Conservation (phyloP, 352 stramenopile genomes). For the Peronospora farinosa region DNA sequence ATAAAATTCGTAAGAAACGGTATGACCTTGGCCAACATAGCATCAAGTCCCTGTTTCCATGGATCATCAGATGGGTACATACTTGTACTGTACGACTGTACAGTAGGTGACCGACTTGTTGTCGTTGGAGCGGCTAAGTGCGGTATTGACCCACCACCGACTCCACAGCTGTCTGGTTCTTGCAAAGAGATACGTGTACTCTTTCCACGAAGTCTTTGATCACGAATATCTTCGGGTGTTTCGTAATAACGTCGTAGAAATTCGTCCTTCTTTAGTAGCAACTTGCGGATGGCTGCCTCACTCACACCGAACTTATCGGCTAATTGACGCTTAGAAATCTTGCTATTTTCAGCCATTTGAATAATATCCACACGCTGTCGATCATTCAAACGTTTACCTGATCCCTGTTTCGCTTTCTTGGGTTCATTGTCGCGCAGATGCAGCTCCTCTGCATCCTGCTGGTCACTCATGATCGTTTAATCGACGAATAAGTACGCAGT, state of each 20-base stretch:
- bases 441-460: conserved; percentile 2
- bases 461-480: conserved; percentile 17
- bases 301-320: conserved; percentile 73
- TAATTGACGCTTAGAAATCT: conserved; percentile 72
- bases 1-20: conserved; percentile 64
- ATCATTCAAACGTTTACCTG: conserved; percentile 72
- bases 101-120: not conserved
- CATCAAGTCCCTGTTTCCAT: conserved; percentile 58
- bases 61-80: conserved; percentile 60
- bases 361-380: conserved; percentile 82
- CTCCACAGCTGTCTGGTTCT: conserved; percentile 5
- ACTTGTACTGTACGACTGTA: conserved; percentile 25
- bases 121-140: conserved; percentile 4
- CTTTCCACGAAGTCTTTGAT: conserved; percentile 63
- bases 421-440: conserved; percentile 5
- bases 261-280: conserved; percentile 77
- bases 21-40: conserved; percentile 43
- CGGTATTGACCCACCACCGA: not conserved
- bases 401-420: conserved; percentile 64
- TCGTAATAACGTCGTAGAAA: conserved; percentile 77
- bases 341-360: conserved; percentile 70
- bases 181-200: conserved; percentile 24
- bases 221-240: conserved; percentile 66
- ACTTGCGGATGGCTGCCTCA: conserved; percentile 73
- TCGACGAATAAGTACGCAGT: conserved; percentile 6